phyloP scores from a whole-genome alignment of 78 protist species.

The slime mould (Dictyostelium discoideum) region dicty_2.7 NC_007090.3:4351501-4352000 shows the following conservation, averaged over 20 bases:
- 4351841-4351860: background rate
- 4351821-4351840: background rate
- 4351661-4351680: background rate
- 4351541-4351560: background rate
- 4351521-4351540: background rate
- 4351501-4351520: background rate
- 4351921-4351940: slow-evolving; percentile 18
- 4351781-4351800: background rate
- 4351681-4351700: background rate
- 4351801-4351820: background rate
- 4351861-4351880: background rate
- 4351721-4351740: background rate
- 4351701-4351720: background rate
- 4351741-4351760: background rate
- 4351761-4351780: background rate
- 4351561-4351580: background rate
- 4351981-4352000: background rate
- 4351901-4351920: background rate
- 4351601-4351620: background rate
- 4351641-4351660: background rate
- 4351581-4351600: background rate
- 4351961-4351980: slow-evolving; percentile 5
- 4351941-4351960: background rate
- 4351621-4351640: background rate
- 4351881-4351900: background rate